Base-by-base conservation (phyloP, 257 asterid genomes). In the Fraxinus americana region DNA sequence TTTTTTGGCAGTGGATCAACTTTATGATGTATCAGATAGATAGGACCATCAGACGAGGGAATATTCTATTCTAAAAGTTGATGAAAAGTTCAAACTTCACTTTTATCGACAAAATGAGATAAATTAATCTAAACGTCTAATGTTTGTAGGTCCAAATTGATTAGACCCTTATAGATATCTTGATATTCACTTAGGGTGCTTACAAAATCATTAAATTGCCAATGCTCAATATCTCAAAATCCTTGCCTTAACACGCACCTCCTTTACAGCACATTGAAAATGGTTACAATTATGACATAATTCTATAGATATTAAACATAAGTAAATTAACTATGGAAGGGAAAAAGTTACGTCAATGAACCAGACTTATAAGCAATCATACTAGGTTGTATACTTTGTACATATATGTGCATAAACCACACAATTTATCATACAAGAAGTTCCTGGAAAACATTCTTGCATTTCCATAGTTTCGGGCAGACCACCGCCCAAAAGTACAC, bases 221-320 rank as follows among this genome's bases (percentile, higher is more conserved):
- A 36, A 45, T 50, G 41, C 73, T 52, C 54, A 13, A 72, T 19
- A 41, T 67, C 39, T 14, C 71, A 21, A 30, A 67, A 32, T 73
- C 67, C 45, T 32, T 12, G 57, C 67, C 19, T 12, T 4, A 38
- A 21, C 52, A 30, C 3, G 34, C 61, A 70, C 71, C 34, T 70
- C 74, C 74, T 72, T 45, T 68, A 14, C 11, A 54, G 57, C 52
- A 61, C 66, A 39, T 14, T 32, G 27, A 50, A 38, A 72, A 35
- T 30, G 17, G 73, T 41, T 59, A 29, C 67, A 45, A 65, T 43
- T 25, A 32, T 12, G 43, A 41, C n/a, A 72, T 41, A 72, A 39
- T 43, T 65, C 48, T 41, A 59, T 38, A 67, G 80, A 7, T 32
- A 19, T 43, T 70, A 35, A 70, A 36, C 11, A 17, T 17, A 38